A percentile compares a stretch with the other conserved stretches of the same genome.
phyloP scores from a whole-genome alignment of 805 yeast genomes.

The Pichia gijzeniarum region DNA sequence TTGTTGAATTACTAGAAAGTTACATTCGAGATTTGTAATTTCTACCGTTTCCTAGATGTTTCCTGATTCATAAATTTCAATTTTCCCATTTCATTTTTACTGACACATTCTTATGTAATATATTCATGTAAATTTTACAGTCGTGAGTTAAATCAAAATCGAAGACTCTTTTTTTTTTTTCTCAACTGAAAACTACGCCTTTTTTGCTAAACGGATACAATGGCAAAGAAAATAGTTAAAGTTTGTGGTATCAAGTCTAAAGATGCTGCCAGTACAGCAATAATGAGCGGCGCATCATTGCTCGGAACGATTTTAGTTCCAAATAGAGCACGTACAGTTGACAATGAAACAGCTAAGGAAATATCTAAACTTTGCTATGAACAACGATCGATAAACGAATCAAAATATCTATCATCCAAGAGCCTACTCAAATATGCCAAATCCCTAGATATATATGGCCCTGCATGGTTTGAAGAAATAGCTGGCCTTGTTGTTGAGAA shows the following conservation, averaged over 20 bases:
- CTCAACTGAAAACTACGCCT: too few species aligned
- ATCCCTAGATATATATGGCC: slow-evolving; percentile 19
- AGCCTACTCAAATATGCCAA: slow-evolving; percentile 14
- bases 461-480: slow-evolving; percentile 32
- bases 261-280: slow-evolving; percentile 67
- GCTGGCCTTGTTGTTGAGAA: slow-evolving; percentile 22
- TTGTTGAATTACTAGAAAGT: too few species aligned
- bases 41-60: too few species aligned
- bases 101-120: too few species aligned
- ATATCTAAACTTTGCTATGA: slow-evolving; percentile 33
- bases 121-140: too few species aligned
- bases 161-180: too few species aligned
- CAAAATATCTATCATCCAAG: slow-evolving; percentile 20
- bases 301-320: slow-evolving; percentile 90
- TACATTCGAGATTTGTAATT: too few species aligned
- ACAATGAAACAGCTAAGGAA: slow-evolving; percentile 36
- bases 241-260: slow-evolving; percentile 74
- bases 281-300: slow-evolving; percentile 65
- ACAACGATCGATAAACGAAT: slow-evolving; percentile 19
- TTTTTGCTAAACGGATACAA: slow-evolving; percentile 2
- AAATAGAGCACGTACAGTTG: slow-evolving; percentile 63
- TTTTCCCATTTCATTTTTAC: too few species aligned
- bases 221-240: slow-evolving; percentile 47
- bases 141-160: too few species aligned
- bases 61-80: too few species aligned